A percentile compares a stretch with the other conserved stretches of the same genome.
Evolutionary conservation across 495 filamentous ascomycete species (phyloP).

Genomic region (Podospora didyma): DNA sequence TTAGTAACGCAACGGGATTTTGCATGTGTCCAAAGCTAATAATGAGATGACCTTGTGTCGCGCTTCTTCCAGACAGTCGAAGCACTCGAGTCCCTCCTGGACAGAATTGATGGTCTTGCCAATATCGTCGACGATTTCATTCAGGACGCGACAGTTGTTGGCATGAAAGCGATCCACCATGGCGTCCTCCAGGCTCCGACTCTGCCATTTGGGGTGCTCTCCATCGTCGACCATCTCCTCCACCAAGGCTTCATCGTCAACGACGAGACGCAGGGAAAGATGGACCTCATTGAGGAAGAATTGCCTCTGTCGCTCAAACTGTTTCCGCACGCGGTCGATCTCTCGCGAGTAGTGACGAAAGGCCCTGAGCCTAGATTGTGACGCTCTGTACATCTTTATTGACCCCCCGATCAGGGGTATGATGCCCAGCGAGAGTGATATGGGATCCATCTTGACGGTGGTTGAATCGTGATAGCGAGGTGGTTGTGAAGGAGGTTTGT

Average conservation of each 20-base stretch:
- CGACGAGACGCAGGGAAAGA: constrained; percentile 9
- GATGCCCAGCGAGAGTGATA: constrained; percentile 12
- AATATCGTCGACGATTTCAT: constrained; percentile 2
- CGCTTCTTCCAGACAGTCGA: constrained; percentile 3
- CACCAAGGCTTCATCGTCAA: constrained; percentile 3
- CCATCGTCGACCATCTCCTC: constrained; percentile 9
- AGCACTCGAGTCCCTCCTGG: constrained; percentile 1
- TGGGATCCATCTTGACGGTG: constrained; percentile 9
- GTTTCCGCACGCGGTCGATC: constrained; percentile 6
- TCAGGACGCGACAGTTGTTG: neutral
- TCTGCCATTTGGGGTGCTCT: constrained; percentile 7
- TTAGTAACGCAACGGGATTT: neutral
- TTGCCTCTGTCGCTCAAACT: constrained; percentile 9
- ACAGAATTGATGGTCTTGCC: neutral
- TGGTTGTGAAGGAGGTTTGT: neutral
- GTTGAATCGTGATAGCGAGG: neutral
- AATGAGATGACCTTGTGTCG: neutral
- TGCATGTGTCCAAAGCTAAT: neutral
- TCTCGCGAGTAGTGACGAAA: constrained; percentile 12
- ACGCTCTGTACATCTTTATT: neutral
- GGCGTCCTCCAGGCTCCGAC: constrained; percentile 1
- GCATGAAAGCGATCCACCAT: neutral
- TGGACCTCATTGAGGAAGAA: constrained; percentile 17
- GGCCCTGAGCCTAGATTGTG: constrained; percentile 8
- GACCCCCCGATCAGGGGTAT: constrained; percentile 7